phyloP scores from a whole-genome alignment of 2,329 filamentous ascomycete species.

The Paecilomyces fulvus region DNA sequence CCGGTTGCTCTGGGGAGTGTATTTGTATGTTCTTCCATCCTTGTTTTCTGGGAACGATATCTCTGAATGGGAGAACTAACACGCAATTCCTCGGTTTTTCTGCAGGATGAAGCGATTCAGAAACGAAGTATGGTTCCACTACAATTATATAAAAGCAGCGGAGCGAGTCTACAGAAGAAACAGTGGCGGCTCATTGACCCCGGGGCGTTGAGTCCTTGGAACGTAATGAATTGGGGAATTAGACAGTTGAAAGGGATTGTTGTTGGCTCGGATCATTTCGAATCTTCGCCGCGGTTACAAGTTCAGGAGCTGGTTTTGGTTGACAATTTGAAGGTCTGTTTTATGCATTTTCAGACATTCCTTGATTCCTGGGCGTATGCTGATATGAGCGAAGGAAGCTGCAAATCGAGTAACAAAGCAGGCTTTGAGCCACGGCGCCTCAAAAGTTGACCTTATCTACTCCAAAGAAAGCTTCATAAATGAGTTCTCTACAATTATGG shows the following conservation, averaged over 20 bases:
- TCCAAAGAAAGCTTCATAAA: constrained; percentile 57
- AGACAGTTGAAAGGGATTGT: constrained; percentile 56
- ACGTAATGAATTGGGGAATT: constrained; percentile 66
- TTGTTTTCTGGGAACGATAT: background rate
- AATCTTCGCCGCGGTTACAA: constrained; percentile 26
- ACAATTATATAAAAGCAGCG: constrained; percentile 55
- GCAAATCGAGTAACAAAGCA: constrained; percentile 47
- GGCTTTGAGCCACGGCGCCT: constrained; percentile 36
- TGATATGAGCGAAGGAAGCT: constrained; percentile 33
- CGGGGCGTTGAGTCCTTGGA: constrained; percentile 51
- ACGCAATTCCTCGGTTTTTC: background rate
- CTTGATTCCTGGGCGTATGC: constrained; percentile 13
- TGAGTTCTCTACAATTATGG: constrained; percentile 47
- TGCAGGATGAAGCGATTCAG: constrained; percentile 58
- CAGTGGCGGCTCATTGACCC: constrained; percentile 50
- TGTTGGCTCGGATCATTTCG: constrained; percentile 30
- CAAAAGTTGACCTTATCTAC: constrained; percentile 57
- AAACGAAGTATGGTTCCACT: constrained; percentile 63
- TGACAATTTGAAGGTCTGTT: constrained; percentile 49
- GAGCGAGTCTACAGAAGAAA: constrained; percentile 63
- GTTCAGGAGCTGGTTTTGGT: constrained; percentile 39
- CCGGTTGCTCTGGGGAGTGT: constrained; percentile 75
- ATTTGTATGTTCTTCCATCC: constrained; percentile 39
- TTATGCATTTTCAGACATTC: background rate
- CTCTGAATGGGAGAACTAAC: background rate